These are phyloP conservation scores for Cicer judaicum DNA, from an alignment of 306 rosid genomes.

Conservation along the genomic window DNA sequence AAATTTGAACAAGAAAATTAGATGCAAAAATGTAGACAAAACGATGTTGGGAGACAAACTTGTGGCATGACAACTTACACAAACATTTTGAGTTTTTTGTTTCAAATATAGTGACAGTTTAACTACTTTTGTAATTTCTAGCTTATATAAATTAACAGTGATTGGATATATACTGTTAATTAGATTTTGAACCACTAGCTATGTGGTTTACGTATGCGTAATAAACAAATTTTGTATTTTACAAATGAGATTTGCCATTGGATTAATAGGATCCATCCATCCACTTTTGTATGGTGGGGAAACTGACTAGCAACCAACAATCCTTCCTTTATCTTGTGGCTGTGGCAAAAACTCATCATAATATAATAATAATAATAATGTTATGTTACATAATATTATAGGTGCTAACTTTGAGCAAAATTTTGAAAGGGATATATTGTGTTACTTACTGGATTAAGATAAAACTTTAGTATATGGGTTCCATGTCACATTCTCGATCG, in stretches of 20 bases:
- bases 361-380: background rate
- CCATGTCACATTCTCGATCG: no score
- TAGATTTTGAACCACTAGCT: constrained; percentile 27
- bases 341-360: constrained; percentile 24
- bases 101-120: constrained; percentile 10
- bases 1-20: background rate
- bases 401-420: constrained; percentile 11
- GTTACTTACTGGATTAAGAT: no score
- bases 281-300: constrained; percentile 45
- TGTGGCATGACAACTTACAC: background rate
- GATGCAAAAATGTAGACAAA: constrained; percentile 24
- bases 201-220: constrained; percentile 36
- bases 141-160: background rate
- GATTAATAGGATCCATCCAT: constrained; percentile 8
- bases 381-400: background rate
- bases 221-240: constrained; percentile 23
- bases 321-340: constrained; percentile 31
- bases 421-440: background rate
- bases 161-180: constrained; percentile 23
- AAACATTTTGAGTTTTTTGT: background rate
- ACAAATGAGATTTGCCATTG: constrained; percentile 3
- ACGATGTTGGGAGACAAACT: background rate
- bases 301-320: constrained; percentile 48
- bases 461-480: no score
- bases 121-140: background rate